A percentile compares a stretch with the other conserved stretches of the same genome.
Evolutionary conservation across 129 eudicot genomes (phyloP).

Genomic region (Pulicaria dysenterica): DNA sequence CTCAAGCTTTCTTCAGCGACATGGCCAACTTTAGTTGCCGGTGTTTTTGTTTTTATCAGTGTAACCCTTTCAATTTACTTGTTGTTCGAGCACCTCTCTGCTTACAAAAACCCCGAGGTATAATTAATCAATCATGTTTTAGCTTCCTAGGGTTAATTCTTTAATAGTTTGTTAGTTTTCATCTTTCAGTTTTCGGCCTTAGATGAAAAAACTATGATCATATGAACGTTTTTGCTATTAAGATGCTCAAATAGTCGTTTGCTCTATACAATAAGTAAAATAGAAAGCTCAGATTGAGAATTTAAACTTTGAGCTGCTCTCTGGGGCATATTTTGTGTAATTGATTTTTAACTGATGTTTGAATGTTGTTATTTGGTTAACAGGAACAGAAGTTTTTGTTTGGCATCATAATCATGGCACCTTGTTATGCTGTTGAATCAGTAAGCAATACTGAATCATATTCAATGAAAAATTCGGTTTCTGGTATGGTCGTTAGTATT

Average conservation of each 20-base stretch:
- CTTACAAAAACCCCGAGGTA: conserved; percentile 98
- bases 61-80: conserved; percentile 81
- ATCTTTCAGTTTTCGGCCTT: not conserved
- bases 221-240: too few relatives aligned
- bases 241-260: too few relatives aligned
- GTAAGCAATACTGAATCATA: conserved; percentile 46
- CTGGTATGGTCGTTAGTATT: not conserved
- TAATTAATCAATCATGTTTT: not conserved
- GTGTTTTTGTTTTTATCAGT: conserved; percentile 64
- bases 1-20: conserved; percentile 50
- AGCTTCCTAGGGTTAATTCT: conserved; percentile 7
- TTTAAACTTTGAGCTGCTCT: not conserved
- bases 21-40: conserved; percentile 85
- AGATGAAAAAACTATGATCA: not conserved
- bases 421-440: conserved; percentile 96
- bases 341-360: not conserved
- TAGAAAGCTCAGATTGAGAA: not conserved
- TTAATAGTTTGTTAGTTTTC: conserved; percentile 2
- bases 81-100: conserved; percentile 81
- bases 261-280: not conserved
- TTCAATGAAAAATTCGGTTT: not conserved
- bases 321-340: not conserved
- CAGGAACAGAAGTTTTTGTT: conserved; percentile 99
- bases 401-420: conserved; percentile 90
- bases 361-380: conserved; percentile 23